Base-by-base conservation (phyloP, 73 alveolate genomes). In the Durusdinium trenchii region DNA sequence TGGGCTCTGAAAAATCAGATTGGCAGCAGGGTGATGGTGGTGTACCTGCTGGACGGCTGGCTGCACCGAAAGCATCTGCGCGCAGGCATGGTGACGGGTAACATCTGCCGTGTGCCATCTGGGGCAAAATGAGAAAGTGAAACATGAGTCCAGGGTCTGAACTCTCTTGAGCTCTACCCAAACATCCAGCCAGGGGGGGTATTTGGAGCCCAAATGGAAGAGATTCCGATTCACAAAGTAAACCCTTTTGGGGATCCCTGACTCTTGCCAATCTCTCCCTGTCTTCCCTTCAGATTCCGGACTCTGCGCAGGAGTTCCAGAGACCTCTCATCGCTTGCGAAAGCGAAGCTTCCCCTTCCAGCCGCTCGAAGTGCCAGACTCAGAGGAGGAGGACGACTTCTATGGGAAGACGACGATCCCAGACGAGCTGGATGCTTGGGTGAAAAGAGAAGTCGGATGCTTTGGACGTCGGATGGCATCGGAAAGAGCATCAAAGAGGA, bases 381-480 rank as follows among this genome's bases (percentile, higher is more conserved):
- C 89, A 16, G 89, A 78, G 28, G 89, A 78, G 46, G 89, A 78
- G 23, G 89, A 78, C 42, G 62, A 78, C 23, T 78, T 78, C 89
- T 78, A 78, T 30, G 43, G 43, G 9, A 45, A 57, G 45, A 40
- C 57, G 36, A 45, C 89, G 6, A 45, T 38, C 43, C 89, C 62
- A 18, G 89, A 78, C 20, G 89, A 78, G 89, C 57, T 78, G 89
- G 89, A 43, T 78, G 89, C 89, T 78, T 78, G 61, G 86, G 18
- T 60, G 18, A 57, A 12, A 57, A 57, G 23, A 57, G 69, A 12
- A 57, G n/a, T n/a, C n/a, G n/a, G n/a, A n/a, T n/a, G n/a, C n/a
- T n/a, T n/a, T n/a, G n/a, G n/a, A n/a, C n/a, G n/a, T n/a, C n/a
- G n/a, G n/a, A n/a, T n/a, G n/a, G n/a, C n/a, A n/a, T n/a, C n/a